Conservation (phyloP, 2,329 filamentous ascomycete species). For the Talaromyces sp. region DNA sequence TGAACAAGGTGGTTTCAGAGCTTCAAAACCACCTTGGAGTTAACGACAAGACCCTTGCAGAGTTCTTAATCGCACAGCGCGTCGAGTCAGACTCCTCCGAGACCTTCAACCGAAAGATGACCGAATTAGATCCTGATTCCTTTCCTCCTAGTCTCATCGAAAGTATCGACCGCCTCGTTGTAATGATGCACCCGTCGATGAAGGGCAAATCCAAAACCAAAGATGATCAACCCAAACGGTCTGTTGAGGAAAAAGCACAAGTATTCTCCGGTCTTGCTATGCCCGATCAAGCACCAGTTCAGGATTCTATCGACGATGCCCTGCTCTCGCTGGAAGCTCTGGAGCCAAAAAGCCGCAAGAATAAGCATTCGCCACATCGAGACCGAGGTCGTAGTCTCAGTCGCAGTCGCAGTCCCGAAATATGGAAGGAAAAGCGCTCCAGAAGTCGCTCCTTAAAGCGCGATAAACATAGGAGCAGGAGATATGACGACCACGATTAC, state of each 20-base stretch:
- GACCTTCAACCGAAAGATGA: constrained; percentile 72
- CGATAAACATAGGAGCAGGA: background rate
- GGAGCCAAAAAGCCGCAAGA: constrained; percentile 57
- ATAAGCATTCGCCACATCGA: background rate
- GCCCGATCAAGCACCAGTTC: constrained; percentile 65
- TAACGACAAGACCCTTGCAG: constrained; percentile 88
- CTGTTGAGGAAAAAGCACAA: constrained; percentile 66
- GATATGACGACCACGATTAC: constrained; percentile 31
- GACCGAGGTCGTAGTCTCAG: constrained; percentile 38
- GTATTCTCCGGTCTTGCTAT: constrained; percentile 89
- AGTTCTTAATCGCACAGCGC: constrained; percentile 92
- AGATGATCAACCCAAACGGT: constrained; percentile 39
- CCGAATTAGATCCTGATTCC: constrained; percentile 65
- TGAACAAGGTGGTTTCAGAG: constrained; percentile 90
- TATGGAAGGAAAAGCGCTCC: constrained; percentile 41
- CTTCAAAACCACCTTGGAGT: constrained; percentile 90
- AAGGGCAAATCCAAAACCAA: constrained; percentile 52
- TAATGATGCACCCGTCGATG: constrained; percentile 86
- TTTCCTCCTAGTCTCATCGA: constrained; percentile 84
- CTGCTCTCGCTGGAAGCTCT: constrained; percentile 82
- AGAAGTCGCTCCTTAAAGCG: constrained; percentile 16
- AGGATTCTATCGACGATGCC: constrained; percentile 78
- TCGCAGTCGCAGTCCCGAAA: constrained; percentile 49
- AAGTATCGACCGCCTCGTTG: constrained; percentile 82
- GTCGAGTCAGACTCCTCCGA: constrained; percentile 63